Conservation (phyloP, 2,329 filamentous ascomycete species). For the Sclerotiophoma versabilis region DNA sequence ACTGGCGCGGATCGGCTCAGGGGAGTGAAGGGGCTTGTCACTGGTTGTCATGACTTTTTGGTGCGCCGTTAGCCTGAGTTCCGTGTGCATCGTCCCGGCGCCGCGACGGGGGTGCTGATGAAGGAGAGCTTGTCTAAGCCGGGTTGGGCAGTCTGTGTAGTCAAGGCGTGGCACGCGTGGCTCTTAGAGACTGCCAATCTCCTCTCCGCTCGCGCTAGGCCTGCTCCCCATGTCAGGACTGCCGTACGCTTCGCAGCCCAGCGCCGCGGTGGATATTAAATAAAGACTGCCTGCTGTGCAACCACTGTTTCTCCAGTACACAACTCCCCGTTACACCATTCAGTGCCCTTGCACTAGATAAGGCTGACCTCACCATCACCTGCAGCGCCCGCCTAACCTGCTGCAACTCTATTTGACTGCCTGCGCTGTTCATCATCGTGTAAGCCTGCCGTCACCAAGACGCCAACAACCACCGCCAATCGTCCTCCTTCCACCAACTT, state of each 20-base stretch:
- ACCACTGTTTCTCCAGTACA: constrained; percentile 19
- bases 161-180: constrained; percentile 17
- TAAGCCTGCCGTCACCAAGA: constrained; percentile 30
- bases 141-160: constrained; percentile 19
- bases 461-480: constrained; percentile 23
- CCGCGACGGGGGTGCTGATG: constrained; percentile 30
- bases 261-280: constrained; percentile 38
- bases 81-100: constrained; percentile 44
- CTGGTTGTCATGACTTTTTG: constrained; percentile 26
- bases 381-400: constrained; percentile 15
- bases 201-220: constrained; percentile 34
- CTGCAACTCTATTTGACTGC: constrained; percentile 8
- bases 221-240: constrained; percentile 29
- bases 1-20: constrained; percentile 41
- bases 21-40: constrained; percentile 30
- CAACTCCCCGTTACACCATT: constrained; percentile 22
- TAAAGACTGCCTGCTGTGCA: constrained; percentile 30
- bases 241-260: constrained; percentile 37
- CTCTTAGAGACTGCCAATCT: constrained; percentile 19
- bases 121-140: constrained; percentile 32
- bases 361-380: constrained; percentile 35
- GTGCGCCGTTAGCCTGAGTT: constrained; percentile 36
- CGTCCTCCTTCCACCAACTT: constrained; percentile 28
- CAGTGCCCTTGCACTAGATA: constrained; percentile 23
- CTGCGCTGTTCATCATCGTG: constrained; percentile 11